Evolutionary conservation across 305 asterid genomes (phyloP).

Genomic region (Fraxinus baroniana): DNA sequence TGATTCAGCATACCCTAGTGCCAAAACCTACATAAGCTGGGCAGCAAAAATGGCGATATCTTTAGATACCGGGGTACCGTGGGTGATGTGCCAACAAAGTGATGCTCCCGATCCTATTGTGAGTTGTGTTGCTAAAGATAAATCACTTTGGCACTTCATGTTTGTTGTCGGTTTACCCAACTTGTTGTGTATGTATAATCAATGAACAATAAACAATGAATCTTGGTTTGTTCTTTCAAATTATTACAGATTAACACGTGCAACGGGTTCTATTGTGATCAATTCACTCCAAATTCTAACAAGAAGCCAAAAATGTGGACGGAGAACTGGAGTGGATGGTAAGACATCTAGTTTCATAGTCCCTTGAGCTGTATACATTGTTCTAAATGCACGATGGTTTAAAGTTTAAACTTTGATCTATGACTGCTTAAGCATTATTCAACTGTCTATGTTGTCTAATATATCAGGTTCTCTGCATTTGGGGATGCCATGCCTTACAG

Average conservation of each 20-base stretch:
- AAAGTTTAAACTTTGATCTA: background rate
- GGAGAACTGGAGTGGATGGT: slow-evolving; percentile 99
- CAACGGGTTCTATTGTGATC: slow-evolving; percentile 94
- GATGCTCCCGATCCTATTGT: slow-evolving; percentile 93
- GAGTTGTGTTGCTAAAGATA: slow-evolving; percentile 26
- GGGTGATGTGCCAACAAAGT: slow-evolving; percentile 90
- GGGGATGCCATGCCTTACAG: slow-evolving; percentile 82
- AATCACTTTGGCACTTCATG: background rate
- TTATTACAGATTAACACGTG: slow-evolving; percentile 84
- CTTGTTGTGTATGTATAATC: background rate
- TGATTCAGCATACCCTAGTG: no score
- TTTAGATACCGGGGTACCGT: slow-evolving; percentile 81
- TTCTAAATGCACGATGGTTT: slow-evolving; percentile 8
- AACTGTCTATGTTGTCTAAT: slow-evolving; percentile 4
- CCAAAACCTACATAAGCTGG: slow-evolving; percentile 56
- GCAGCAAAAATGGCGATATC: slow-evolving; percentile 90
- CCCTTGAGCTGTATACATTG: background rate
- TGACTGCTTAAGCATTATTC: slow-evolving; percentile 3
- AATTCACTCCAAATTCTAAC: slow-evolving; percentile 81
- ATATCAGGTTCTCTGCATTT: slow-evolving; percentile 71
- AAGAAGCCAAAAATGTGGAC: slow-evolving; percentile 94
- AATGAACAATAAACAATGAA: background rate
- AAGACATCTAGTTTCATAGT: slow-evolving; percentile 6
- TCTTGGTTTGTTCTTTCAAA: slow-evolving; percentile 12
- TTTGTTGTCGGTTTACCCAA: background rate